These are phyloP conservation scores for Cucumis cinereus DNA, from an alignment of 306 rosid genomes.

Conservation along the genomic window DNA sequence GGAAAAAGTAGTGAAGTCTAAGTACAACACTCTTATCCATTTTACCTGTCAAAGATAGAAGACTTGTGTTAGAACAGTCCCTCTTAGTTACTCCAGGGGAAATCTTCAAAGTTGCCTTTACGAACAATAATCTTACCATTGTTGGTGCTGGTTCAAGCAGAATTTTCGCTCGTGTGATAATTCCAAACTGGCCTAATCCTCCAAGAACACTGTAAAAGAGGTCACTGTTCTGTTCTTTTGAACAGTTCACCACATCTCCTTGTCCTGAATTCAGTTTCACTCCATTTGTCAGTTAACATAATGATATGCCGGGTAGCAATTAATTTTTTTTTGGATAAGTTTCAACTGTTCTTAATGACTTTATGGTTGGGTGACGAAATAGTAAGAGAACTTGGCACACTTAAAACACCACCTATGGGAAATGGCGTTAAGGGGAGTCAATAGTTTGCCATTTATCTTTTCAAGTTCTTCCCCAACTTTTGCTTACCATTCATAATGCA, in stretches of 20 bases:
- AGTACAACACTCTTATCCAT: slow-evolving; percentile 65
- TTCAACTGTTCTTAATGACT: neutral
- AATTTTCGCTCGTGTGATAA: slow-evolving; percentile 78
- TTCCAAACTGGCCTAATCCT: slow-evolving; percentile 96
- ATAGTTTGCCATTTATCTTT: neutral
- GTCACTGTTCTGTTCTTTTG: slow-evolving; percentile 52
- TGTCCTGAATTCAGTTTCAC: slow-evolving; percentile 50
- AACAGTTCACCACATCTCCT: slow-evolving; percentile 73
- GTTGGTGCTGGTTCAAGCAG: slow-evolving; percentile 72
- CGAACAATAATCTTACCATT: slow-evolving; percentile 27
- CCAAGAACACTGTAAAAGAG: slow-evolving; percentile 92
- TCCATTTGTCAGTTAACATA: slow-evolving; percentile 8
- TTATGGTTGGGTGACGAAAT: slow-evolving; percentile 6
- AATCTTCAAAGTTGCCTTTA: neutral
- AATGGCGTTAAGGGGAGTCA: neutral
- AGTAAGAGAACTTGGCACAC: neutral
- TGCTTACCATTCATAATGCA: neutral
- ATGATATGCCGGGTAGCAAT: neutral
- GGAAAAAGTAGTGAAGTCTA: slow-evolving; percentile 41
- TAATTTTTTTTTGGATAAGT: neutral
- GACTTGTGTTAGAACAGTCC: neutral
- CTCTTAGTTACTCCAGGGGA: neutral
- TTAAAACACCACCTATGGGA: neutral
- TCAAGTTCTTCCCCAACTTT: neutral
- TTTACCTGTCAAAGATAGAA: slow-evolving; percentile 31